A percentile compares a stretch with the other conserved stretches of the same genome.
These are phyloP conservation scores for Carpinus fangiana DNA, from an alignment of 306 rosid genomes.

Conservation along the genomic window DNA sequence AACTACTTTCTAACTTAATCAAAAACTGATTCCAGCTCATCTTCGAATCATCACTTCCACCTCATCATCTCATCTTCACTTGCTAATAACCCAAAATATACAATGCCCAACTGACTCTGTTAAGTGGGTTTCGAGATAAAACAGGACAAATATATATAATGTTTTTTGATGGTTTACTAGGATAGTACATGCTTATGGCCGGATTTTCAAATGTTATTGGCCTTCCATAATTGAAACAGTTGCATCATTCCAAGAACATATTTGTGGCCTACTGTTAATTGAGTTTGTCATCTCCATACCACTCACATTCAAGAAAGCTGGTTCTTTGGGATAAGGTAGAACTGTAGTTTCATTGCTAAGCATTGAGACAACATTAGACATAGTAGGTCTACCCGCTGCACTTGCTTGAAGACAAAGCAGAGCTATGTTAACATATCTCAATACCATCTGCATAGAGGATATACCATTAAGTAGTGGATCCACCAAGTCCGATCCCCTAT, in stretches of 20 bases:
- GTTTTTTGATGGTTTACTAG: too few species aligned
- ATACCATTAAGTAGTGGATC: constrained; percentile 16
- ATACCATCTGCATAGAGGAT: not conserved
- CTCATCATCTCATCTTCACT: too few species aligned
- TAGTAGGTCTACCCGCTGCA: constrained; percentile 35
- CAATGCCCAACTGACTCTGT: not conserved
- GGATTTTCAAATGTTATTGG: not conserved
- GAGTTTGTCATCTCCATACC: not conserved
- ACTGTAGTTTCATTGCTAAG: constrained; percentile 1
- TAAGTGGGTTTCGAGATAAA: too few species aligned
- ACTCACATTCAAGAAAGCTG: not conserved
- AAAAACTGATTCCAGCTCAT: too few species aligned
- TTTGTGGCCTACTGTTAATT: not conserved
- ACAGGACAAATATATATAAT: too few species aligned
- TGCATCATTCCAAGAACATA: not conserved
- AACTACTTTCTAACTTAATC: too few species aligned
- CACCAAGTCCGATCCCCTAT: constrained; percentile 17
- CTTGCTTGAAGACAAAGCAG: constrained; percentile 39
- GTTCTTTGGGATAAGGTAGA: constrained; percentile 6
- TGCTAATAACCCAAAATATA: too few species aligned
- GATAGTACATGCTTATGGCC: not conserved
- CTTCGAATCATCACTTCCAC: too few species aligned
- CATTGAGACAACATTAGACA: constrained; percentile 34
- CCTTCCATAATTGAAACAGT: constrained; percentile 11
- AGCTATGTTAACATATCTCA: constrained; percentile 36